These are phyloP conservation scores for Aciculosporium take DNA, from an alignment of 2,329 filamentous ascomycete genomes.

Conservation along the genomic window DNA sequence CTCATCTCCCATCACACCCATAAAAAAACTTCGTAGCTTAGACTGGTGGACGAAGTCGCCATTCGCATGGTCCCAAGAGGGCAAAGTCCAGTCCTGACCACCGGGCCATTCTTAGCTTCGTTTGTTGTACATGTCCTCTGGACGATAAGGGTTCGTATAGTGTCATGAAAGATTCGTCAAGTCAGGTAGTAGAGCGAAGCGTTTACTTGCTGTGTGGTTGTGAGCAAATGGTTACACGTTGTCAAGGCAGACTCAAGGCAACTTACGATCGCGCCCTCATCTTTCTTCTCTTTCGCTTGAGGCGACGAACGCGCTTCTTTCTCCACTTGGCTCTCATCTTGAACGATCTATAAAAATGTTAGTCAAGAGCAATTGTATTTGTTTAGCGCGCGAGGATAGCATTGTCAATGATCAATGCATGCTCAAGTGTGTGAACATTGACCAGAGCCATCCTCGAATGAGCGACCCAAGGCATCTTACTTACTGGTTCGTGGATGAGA, in stretches of 20 bases:
- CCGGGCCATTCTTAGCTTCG: constrained; percentile 11
- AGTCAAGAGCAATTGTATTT: background rate
- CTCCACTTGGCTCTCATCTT: constrained; percentile 96
- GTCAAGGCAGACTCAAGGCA: background rate
- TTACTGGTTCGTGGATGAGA: constrained; percentile 32
- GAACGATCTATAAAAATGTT: constrained; percentile 22
- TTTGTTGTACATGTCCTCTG: constrained; percentile 11
- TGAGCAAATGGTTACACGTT: constrained; percentile 17
- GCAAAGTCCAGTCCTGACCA: constrained; percentile 9
- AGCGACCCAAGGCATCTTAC: constrained; percentile 6
- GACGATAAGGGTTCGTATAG: constrained; percentile 21
- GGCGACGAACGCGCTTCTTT: constrained; percentile 98
- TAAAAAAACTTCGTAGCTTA: constrained; percentile 10
- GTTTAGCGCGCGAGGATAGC: background rate
- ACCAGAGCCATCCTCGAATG: background rate
- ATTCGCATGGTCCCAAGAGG: constrained; percentile 10
- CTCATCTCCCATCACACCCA: constrained; percentile 19
- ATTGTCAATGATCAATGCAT: background rate
- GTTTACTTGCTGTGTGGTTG: constrained; percentile 48
- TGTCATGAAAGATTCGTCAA: constrained; percentile 30
- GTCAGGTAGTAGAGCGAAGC: constrained; percentile 44
- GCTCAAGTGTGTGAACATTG: background rate
- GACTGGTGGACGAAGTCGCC: constrained; percentile 5
- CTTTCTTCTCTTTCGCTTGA: constrained; percentile 99
- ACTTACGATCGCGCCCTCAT: constrained; percentile 93